Evolutionary conservation across 805 yeast genomes (phyloP).

Genomic region (Monosporozyma servazzii): DNA sequence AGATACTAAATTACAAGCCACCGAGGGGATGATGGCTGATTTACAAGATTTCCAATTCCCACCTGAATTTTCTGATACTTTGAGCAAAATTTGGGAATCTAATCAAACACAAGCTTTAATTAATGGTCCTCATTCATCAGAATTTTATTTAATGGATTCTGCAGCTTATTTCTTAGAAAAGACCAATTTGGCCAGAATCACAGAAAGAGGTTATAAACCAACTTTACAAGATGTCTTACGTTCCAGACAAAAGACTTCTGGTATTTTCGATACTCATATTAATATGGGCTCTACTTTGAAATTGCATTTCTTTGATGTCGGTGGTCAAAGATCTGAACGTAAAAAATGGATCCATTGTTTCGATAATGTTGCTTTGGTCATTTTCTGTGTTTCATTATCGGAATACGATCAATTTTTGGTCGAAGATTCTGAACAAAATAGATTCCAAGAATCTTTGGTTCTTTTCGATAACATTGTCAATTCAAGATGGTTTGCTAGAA

Average conservation of each 20-base stretch:
- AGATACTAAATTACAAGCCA: not conserved
- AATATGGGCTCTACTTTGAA: conserved; percentile 55
- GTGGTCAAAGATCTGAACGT: conserved; percentile 93
- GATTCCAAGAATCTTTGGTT: conserved; percentile 73
- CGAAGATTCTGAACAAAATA: conserved; percentile 67
- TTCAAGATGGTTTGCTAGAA: conserved; percentile 84
- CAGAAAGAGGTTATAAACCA: conserved; percentile 52
- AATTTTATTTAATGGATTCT: conserved; percentile 79
- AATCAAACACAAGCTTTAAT: conserved; percentile 51
- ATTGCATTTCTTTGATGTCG: conserved; percentile 72
- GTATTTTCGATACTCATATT: conserved; percentile 77
- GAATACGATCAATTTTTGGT: conserved; percentile 83
- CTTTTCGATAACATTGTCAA: conserved; percentile 86
- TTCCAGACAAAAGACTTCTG: conserved; percentile 87
- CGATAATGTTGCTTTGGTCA: conserved; percentile 81
- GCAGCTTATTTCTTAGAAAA: conserved; percentile 62
- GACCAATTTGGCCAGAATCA: conserved; percentile 43
- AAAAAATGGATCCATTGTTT: conserved; percentile 97
- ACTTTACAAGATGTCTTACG: conserved; percentile 68
- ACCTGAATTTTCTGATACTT: conserved; percentile 37
- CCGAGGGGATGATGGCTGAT: not conserved
- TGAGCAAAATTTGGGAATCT: conserved; percentile 45
- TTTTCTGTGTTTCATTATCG: conserved; percentile 83
- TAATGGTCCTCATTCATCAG: conserved; percentile 46
- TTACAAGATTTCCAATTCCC: conserved; percentile 31